Base-by-base conservation (phyloP, 1,139 yeast genomes). In the Kluyveromyces sp. region DNA sequence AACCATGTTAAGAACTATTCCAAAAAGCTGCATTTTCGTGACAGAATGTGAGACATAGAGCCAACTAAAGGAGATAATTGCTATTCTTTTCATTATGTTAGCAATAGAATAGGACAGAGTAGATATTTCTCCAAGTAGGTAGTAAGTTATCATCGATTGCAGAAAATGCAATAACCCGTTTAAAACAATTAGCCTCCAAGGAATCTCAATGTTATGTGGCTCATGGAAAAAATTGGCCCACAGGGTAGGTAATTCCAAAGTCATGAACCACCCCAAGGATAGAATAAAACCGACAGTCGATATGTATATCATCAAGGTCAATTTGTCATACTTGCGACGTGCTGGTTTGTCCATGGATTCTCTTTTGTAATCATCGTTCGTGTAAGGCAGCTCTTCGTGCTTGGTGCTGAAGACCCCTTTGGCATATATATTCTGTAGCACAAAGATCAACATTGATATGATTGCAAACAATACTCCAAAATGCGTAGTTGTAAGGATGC, bases 101-200 rank as follows among this genome's bases (percentile, higher is more conserved):
- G 97, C 97, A 56, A 92, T 87, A 25, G 95, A 84, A 65, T 92
- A 92, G 46, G 94, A 85, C 40, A 92, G 85, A 0, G 97, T 94
- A n/a, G 94, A 80, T 29, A 92, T 79, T 60, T 83, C 73, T 19
- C 97, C 96, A 52, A 92, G 70, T 35, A 92, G 77, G 65, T 87
- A 95, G 66, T 88, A 92, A 29, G 96, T 95, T 44, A 89, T 74
- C 57, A 89, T 68, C 41, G 94, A 83, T 67, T 92, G 98, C 45
- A 81, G 61, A 57, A 88, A 89, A 67, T 92, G 98, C 26, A 89
- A 77, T 3, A 81, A 54, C 2, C 97, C 96, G 63, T 89, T 66
- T 3, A 66, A 44, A n/a, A 65, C 41, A 18, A 66, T 52, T n/a
- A 66, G 44, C 6, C 42, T 47, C 69, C 69, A 67, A 2, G 71